These are phyloP conservation scores for Bipolaris bicolor DNA, from an alignment of 2,329 filamentous ascomycete species.

Conservation along the genomic window DNA sequence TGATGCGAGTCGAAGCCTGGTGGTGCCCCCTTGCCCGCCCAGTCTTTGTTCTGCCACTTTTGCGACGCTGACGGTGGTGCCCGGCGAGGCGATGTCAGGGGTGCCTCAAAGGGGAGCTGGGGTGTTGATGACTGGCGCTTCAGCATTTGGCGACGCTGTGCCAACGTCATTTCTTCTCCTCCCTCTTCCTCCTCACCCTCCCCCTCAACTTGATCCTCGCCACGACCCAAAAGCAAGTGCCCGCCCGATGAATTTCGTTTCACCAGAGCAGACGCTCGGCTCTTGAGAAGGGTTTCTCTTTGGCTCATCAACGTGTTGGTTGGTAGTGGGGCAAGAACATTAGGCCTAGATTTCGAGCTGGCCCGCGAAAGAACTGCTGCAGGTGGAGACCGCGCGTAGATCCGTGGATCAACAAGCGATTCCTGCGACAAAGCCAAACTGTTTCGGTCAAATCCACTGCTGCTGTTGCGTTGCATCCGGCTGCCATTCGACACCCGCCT, in stretches of 20 bases:
- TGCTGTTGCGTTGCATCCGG: constrained; percentile 26
- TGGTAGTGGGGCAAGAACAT: constrained; percentile 35
- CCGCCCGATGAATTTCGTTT: constrained; percentile 38
- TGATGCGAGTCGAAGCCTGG: constrained; percentile 49
- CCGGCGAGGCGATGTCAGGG: constrained; percentile 18
- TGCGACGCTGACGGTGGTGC: constrained; percentile 37
- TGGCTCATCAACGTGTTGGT: constrained; percentile 60
- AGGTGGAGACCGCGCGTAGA: constrained; percentile 28
- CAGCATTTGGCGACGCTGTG: constrained; percentile 60
- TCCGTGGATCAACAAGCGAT: constrained; percentile 23
- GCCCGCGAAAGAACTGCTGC: constrained; percentile 30
- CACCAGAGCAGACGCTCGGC: constrained; percentile 48
- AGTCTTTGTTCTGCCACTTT: constrained; percentile 40
- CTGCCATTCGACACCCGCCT: constrained; percentile 33
- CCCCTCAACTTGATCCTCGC: neutral
- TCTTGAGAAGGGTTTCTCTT: constrained; percentile 59
- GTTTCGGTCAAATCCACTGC: constrained; percentile 24
- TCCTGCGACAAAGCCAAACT: constrained; percentile 32
- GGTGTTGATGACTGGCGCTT: constrained; percentile 34
- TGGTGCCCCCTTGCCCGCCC: constrained; percentile 29
- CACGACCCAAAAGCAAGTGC: constrained; percentile 24
- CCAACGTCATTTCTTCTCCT: constrained; percentile 74
- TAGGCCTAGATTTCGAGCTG: constrained; percentile 22
- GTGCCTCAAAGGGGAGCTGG: constrained; percentile 1
- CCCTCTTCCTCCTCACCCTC: constrained; percentile 22